Base-by-base conservation (phyloP, 495 filamentous ascomycete genomes). In the Pyronema domesticum region DNA sequence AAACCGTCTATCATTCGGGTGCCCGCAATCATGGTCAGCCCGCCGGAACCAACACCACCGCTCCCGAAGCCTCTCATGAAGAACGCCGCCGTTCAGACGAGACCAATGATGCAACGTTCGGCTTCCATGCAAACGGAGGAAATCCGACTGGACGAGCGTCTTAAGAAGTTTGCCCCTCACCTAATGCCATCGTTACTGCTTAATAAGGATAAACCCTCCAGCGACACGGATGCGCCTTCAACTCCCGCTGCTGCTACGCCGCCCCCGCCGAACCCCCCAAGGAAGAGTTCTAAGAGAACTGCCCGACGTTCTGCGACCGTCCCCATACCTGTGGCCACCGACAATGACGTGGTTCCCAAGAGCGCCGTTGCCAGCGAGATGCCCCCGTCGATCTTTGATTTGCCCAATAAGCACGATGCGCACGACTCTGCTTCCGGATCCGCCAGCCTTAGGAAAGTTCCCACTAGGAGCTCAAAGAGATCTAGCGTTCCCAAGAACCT, bases 41-140 rank as follows among this genome's bases (percentile, higher is more conserved):
- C 78, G 19, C 77, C 77, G 18, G 77, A 78, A 9, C 69, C 70
- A 6, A 77, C 75, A 8, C 76, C 77, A 1, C 70, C 69, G 8
- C 72, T 75, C 57, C 76, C 77, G 37, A 76, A 73, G 55, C 65
- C 75, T 55, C 67, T 67, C 55, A 65, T 62, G 63, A 80, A 75
- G 55, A 73, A 79, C 62, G 67, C 73, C 34, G 37, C 53, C 13
- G 62, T 65, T 30, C 62, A 68, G 19, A 57, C 51, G 14, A 58
- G 48, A 59, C 60, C 67, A 54, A 60, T 67, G 10, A 63, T 72
- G 6, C 80, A 77, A 10, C 76, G 76, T 42, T 86, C 86, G 13
- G 61, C 76, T 14, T 80, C 83, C 3, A 77, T 94, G 43, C 93
- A 98, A 71, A 98, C 91, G 8, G 87, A 95, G 54, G 81, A 83